Evolutionary conservation across 192 early-diverging fungal species (phyloP).

Genomic region (Lobosporangium transversale): DNA sequence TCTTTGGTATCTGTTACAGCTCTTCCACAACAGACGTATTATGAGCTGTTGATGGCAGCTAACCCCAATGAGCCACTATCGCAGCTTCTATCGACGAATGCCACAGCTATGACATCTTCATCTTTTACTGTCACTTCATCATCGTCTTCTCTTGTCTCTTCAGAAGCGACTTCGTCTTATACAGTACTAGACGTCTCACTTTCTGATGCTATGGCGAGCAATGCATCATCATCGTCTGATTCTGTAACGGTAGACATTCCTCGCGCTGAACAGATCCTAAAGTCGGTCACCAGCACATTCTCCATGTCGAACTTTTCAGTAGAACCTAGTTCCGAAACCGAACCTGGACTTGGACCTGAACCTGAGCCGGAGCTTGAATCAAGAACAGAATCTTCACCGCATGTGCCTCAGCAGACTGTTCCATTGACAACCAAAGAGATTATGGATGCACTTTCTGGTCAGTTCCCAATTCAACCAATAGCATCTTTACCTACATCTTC

Average conservation of each 20-base stretch:
- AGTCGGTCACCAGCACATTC: conserved; percentile 2
- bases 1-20: neutral
- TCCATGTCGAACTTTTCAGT: neutral
- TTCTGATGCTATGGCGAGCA: neutral
- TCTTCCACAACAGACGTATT: conserved; percentile 31
- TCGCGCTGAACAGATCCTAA: conserved; percentile 11
- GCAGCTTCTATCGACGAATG: conserved; percentile 39
- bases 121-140: conserved; percentile 16
- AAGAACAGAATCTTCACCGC: too few species aligned
- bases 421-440: conserved; percentile 41
- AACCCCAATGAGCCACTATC: conserved; percentile 45
- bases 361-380: too few species aligned
- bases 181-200: neutral
- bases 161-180: conserved; percentile 11
- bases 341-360: too few species aligned
- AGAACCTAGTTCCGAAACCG: neutral
- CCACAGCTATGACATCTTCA: conserved; percentile 20
- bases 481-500: neutral
- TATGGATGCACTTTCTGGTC: conserved; percentile 44
- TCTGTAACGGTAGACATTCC: neutral
- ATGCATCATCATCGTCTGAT: neutral
- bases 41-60: conserved; percentile 42
- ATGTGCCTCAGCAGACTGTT: conserved; percentile 6
- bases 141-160: neutral
- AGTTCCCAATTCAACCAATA: conserved; percentile 37